Evolutionary conservation across 1,284 basidiomycete species (phyloP).

Genomic region (Neonothopanus nambi): DNA sequence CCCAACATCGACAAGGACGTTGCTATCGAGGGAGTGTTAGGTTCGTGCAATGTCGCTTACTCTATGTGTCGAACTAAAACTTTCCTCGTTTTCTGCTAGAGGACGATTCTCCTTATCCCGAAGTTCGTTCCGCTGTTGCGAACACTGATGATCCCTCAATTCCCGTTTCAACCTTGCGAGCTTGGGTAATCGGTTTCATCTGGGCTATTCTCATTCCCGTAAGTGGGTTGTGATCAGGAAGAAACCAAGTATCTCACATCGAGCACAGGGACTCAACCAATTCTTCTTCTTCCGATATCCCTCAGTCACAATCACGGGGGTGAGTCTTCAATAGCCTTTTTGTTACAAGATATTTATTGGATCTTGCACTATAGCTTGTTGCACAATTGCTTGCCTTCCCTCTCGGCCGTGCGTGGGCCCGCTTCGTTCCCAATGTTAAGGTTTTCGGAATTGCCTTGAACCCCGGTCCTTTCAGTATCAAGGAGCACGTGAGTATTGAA

Average conservation of each 20-base stretch:
- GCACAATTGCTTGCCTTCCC: slow-evolving; percentile 68
- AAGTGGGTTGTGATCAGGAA: not conserved
- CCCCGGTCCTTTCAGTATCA: slow-evolving; percentile 73
- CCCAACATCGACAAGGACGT: slow-evolving; percentile 20
- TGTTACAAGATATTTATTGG: not conserved
- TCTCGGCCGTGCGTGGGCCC: slow-evolving; percentile 60
- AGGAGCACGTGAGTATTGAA: slow-evolving; percentile 57
- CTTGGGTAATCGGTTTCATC: slow-evolving; percentile 17
- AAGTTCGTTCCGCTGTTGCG: slow-evolving; percentile 23
- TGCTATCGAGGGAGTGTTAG: slow-evolving; percentile 11
- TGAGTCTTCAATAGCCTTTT: not conserved
- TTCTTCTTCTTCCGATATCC: slow-evolving; percentile 48
- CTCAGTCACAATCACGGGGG: slow-evolving; percentile 13
- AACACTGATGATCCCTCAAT: slow-evolving; percentile 22
- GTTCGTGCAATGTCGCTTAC: not conserved
- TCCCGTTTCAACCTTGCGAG: slow-evolving; percentile 17
- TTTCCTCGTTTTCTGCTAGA: not conserved
- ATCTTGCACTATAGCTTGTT: slow-evolving; percentile 40
- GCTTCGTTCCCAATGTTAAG: slow-evolving; percentile 53
- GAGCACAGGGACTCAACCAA: slow-evolving; percentile 38
- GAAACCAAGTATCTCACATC: not conserved
- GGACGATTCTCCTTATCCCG: slow-evolving; percentile 14
- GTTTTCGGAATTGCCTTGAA: slow-evolving; percentile 62
- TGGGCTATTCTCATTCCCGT: slow-evolving; percentile 18
- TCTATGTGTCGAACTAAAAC: not conserved